Base-by-base conservation (phyloP, 2,329 filamentous ascomycete species). In the Whalleya microplaca region DNA sequence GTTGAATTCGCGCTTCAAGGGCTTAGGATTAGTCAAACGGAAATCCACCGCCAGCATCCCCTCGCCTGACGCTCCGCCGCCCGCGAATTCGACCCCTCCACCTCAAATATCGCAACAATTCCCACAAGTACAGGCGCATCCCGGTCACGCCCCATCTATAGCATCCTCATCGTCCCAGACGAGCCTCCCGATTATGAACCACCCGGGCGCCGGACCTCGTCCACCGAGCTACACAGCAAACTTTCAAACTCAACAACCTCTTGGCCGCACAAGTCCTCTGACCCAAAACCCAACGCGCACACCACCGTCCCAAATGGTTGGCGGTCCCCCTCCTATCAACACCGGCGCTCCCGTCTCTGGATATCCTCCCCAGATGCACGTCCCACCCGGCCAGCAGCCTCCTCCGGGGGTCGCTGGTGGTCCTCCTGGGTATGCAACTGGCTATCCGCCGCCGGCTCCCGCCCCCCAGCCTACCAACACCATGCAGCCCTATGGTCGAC, bases 1-100 rank as follows among this genome's bases (percentile, higher is more conserved):
- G 82, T 84, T 90, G 85, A 91, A 90, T 81, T 84, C 85, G 75
- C 86, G 88, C 77, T 85, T 91, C 75, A 90, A 90, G 82, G 84
- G 84, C 82, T 83, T 92, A 79, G 88, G 89, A 78, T 89, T 91
- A 81, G 88, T 88, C 78, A 91, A 90, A 84, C 87, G 89, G 77
- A 90, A 87, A 81, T 88, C 87, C 70, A 81, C 81, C 69, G 80
- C 82, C 73, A 85, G 81, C 75, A 83, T 84, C 69, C 80, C 82
- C 65, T 77, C 75, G 71, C 71, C 76, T 72, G 77, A 81, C 72
- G 51, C 48, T 61, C 71, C 62, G 62, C 72, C 69, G 72, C 71
- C 64, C 51, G 63, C 64, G 51, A 64, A 55, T 59, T 69, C 73
- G 59, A 76, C 73, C 73, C 71, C 76, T 70, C 68, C 75, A 66